Base-by-base conservation (phyloP, 2,329 filamentous ascomycete genomes). In the Alternaria burnsii region DNA sequence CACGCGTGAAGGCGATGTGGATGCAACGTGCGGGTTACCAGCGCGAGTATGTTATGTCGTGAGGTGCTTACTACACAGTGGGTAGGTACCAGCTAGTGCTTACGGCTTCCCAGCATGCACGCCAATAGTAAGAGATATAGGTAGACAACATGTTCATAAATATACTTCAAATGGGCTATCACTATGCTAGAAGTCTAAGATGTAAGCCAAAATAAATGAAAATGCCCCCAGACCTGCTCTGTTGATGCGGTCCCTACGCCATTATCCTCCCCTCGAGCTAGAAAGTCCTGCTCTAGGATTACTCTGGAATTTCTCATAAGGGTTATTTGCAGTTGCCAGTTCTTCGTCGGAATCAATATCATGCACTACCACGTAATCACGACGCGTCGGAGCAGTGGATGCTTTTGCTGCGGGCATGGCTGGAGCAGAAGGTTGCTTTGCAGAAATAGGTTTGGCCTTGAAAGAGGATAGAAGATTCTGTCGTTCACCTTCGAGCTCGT, bases 391-490 rank as follows among this genome's bases (percentile, higher is more conserved):
- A 30, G 43, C 16, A 20, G 26, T 28, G 20, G 20, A n/a, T 8
- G 22, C 22, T 47, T 14, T 28, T 42, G 40, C 22, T 41, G 36
- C 6, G 5, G 43, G 24, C 6, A 12, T 30, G 30, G 32, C 12
- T 18, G 44, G 16, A n/a, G 22, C 32, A 30, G 38, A n/a, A 12
- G 9, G 16, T 20, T 53, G 46, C 8, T 58, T 56, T 16, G 30
- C 38, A 2, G 50, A 22, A n/a, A 24, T 9, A 4, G 64, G 46
- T 34, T 26, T 58, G 8, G 38, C 55, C 32, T 55, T 63, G 61
- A 69, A 69, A 3, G 60, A 48, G 5, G 55, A 60, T 4, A 70
- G 41, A 7, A 70, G 50, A 20, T 52, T 47, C 26, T 65, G 61
- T 4, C 62, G 59, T 52, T 65, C 61, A 22, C 66, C 57, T 26